Evolutionary conservation across 129 eudicot genomes (phyloP).

Genomic region (Saussurea involucrata): DNA sequence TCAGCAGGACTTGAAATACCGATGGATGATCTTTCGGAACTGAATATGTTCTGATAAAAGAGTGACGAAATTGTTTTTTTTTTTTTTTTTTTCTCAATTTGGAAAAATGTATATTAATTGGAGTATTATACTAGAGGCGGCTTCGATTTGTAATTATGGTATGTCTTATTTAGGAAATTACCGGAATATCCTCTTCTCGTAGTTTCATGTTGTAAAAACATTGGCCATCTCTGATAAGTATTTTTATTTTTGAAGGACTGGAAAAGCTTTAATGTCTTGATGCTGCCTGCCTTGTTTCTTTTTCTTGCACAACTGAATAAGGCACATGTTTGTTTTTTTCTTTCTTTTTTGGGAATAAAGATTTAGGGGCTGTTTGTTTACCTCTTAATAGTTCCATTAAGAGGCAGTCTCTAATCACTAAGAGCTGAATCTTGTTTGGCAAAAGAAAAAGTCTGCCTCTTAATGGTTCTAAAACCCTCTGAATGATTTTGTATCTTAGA

Average conservation of each 20-base stretch:
- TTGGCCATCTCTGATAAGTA: neutral
- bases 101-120: neutral
- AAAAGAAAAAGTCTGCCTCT: too few relatives aligned
- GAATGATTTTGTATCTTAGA: too few relatives aligned
- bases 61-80: neutral
- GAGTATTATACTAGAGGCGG: neutral
- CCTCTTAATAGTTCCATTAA: too few relatives aligned
- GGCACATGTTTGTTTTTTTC: too few relatives aligned
- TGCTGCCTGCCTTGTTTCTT: neutral
- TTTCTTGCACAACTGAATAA: too few relatives aligned
- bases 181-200: neutral
- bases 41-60: constrained; percentile 54
- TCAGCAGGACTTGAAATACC: constrained; percentile 79
- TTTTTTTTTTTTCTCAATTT: neutral
- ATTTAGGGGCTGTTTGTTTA: too few relatives aligned
- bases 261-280: neutral
- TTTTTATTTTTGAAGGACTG: neutral
- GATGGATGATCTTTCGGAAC: constrained; percentile 80
- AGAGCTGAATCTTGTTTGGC: too few relatives aligned
- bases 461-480: too few relatives aligned
- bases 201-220: neutral
- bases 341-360: neutral
- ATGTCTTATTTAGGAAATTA: neutral
- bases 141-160: neutral
- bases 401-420: too few relatives aligned